Evolutionary conservation across 2,329 filamentous ascomycete genomes (phyloP).

Genomic region (Tothia fuscella): DNA sequence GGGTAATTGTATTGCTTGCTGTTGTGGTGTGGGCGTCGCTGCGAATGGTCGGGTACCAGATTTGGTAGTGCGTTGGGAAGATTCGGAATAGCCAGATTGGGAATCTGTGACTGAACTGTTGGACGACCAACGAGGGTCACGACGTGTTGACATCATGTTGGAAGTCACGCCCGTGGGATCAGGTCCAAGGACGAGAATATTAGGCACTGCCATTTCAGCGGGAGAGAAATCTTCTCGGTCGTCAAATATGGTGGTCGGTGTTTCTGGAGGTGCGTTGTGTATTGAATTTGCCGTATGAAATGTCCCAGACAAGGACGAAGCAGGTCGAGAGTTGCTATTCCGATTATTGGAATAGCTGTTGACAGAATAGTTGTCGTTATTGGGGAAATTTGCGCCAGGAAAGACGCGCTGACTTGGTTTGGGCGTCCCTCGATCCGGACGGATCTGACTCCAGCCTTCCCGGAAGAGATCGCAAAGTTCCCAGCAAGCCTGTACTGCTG

Average conservation of each 20-base stretch:
- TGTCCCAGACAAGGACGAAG: constrained; percentile 24
- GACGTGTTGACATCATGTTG: constrained; percentile 30
- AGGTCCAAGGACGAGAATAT: constrained; percentile 77
- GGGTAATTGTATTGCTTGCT: background rate
- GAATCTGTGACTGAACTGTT: constrained; percentile 61
- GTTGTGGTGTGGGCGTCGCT: constrained; percentile 5
- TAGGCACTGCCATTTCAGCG: constrained; percentile 65
- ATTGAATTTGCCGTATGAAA: constrained; percentile 33
- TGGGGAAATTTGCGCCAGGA: constrained; percentile 24
- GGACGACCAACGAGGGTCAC: constrained; percentile 75
- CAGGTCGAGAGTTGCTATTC: constrained; percentile 16
- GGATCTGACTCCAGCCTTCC: constrained; percentile 80
- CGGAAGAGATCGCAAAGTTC: constrained; percentile 88
- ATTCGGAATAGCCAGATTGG: constrained; percentile 55
- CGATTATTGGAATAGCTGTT: background rate
- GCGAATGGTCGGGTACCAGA: constrained; percentile 2
- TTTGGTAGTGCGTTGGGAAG: constrained; percentile 48
- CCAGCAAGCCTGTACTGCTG: constrained; percentile 88
- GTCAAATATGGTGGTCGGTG: constrained; percentile 89
- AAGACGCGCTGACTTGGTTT: constrained; percentile 69
- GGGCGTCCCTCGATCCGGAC: constrained; percentile 76
- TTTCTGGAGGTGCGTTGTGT: constrained; percentile 55
- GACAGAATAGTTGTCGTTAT: constrained; percentile 1
- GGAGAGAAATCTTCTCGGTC: constrained; percentile 65
- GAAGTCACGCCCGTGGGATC: constrained; percentile 28